Conservation (phyloP, 1,284 basidiomycete genomes). For the Cutaneotrichosporon dermatis region DNA sequence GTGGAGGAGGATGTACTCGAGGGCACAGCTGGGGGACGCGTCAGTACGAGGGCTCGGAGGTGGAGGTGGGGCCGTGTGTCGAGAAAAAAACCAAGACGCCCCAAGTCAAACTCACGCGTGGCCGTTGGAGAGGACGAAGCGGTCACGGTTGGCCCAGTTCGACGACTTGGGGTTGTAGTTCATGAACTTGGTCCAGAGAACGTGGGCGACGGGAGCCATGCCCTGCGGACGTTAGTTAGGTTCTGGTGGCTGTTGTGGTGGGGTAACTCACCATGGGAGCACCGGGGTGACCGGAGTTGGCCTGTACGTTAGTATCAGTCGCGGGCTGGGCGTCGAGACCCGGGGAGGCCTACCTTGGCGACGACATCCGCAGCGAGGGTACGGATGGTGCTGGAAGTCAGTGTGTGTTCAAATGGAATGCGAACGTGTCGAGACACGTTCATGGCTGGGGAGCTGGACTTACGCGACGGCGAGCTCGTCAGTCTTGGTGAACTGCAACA, state of each 20-base stretch:
- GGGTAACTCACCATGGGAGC: slow-evolving; percentile 65
- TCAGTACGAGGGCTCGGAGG: background rate
- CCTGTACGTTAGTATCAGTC: slow-evolving; percentile 53
- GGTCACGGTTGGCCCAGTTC: slow-evolving; percentile 87
- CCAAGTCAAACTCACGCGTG: slow-evolving; percentile 48
- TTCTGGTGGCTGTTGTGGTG: no score
- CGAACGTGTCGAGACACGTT: background rate
- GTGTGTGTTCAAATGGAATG: background rate
- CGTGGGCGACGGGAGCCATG: slow-evolving; percentile 82
- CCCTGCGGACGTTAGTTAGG: slow-evolving; percentile 40
- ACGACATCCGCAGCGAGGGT: slow-evolving; percentile 52
- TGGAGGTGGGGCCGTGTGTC: background rate
- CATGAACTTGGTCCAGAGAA: slow-evolving; percentile 76
- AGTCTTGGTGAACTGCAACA: slow-evolving; percentile 27
- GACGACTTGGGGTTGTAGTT: slow-evolving; percentile 81
- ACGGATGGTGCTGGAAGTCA: slow-evolving; percentile 48
- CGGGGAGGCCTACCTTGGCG: slow-evolving; percentile 50
- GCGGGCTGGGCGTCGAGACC: slow-evolving; percentile 48
- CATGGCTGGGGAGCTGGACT: slow-evolving; percentile 1
- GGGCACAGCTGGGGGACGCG: slow-evolving; percentile 62
- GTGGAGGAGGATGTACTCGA: slow-evolving; percentile 52
- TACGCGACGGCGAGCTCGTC: slow-evolving; percentile 54
- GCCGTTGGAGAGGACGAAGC: slow-evolving; percentile 51
- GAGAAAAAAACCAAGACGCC: background rate
- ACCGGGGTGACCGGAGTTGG: slow-evolving; percentile 90